These are phyloP conservation scores for Metschnikowia orientalis DNA, from an alignment of 805 yeast genomes.

Conservation along the genomic window DNA sequence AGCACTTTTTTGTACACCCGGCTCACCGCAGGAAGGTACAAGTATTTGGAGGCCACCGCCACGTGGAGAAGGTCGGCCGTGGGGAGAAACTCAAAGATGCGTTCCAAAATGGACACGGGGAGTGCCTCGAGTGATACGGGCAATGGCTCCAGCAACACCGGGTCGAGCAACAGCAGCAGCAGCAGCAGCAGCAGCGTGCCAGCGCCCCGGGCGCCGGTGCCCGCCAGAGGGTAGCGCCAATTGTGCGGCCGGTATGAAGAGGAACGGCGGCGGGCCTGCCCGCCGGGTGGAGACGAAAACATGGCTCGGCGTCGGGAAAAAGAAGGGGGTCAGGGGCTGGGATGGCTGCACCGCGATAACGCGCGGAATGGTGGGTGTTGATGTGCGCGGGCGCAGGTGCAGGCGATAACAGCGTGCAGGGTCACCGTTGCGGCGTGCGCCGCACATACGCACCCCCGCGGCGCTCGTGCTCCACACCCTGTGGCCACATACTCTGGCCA, in stretches of 20 bases:
- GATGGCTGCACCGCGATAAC: too few species aligned
- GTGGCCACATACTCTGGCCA: too few species aligned
- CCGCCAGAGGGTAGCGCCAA: constrained; percentile 7
- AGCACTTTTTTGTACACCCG: constrained; percentile 22
- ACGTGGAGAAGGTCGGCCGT: constrained; percentile 22
- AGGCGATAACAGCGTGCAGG: too few species aligned
- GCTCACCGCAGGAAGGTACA: constrained; percentile 26
- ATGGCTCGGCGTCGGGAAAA: background rate
- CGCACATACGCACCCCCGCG: too few species aligned
- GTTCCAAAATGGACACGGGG: constrained; percentile 17
- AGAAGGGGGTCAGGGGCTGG: background rate
- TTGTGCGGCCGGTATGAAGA: constrained; percentile 13
- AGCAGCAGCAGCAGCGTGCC: too few species aligned
- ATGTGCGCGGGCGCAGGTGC: too few species aligned
- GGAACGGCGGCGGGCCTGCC: constrained; percentile 7
- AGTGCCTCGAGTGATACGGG: constrained; percentile 18
- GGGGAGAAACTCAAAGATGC: constrained; percentile 19
- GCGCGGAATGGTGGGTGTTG: too few species aligned
- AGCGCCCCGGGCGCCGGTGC: background rate
- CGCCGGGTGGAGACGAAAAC: background rate
- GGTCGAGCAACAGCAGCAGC: background rate
- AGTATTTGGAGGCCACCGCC: constrained; percentile 18
- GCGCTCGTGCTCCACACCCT: too few species aligned
- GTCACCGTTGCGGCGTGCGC: too few species aligned
- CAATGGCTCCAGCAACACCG: background rate